Percentiles rank a stretch among this genome's conserved stretches.
Evolutionary conservation across 768 basidiomycete species (phyloP).

Genomic region (Boletus subcaerulescens): DNA sequence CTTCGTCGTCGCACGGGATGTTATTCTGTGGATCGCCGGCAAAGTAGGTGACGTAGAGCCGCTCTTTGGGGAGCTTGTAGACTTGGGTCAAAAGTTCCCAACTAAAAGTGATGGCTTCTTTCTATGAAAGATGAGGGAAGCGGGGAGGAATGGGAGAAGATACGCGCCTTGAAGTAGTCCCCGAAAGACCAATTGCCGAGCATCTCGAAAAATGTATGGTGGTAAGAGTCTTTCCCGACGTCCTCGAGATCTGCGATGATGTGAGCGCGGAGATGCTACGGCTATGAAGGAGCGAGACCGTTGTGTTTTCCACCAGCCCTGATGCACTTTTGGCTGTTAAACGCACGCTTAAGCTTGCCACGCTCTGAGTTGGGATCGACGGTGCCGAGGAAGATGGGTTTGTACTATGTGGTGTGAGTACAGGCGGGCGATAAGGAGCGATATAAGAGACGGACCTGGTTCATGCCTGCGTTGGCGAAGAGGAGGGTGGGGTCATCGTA

Average conservation of each 20-base stretch:
- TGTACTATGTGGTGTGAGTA: conserved; percentile 59
- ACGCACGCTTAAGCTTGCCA: conserved; percentile 87
- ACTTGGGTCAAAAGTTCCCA: conserved; percentile 94
- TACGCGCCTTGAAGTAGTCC: conserved; percentile 93
- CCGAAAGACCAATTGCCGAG: conserved; percentile 99
- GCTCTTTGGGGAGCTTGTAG: conserved; percentile 83
- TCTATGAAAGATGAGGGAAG: conserved; percentile 42
- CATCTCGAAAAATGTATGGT: conserved; percentile 99
- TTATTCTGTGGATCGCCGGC: conserved; percentile 88
- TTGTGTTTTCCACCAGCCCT: conserved; percentile 99
- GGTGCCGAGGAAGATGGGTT: conserved; percentile 95
- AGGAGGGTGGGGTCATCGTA: conserved; percentile 97
- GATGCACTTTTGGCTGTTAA: conserved; percentile 98
- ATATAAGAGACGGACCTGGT: conserved; percentile 55
- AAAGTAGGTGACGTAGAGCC: conserved; percentile 97
- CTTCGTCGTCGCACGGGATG: conserved; percentile 85
- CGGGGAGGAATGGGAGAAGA: background rate
- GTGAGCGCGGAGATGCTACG: conserved; percentile 1
- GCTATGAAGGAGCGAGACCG: conserved; percentile 45
- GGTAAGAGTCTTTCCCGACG: conserved; percentile 97
- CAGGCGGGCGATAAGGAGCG: background rate
- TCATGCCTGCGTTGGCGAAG: conserved; percentile 99
- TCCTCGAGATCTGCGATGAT: conserved; percentile 82
- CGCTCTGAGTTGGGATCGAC: conserved; percentile 94
- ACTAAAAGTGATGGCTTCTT: conserved; percentile 89